phyloP scores from a whole-genome alignment of 1,284 basidiomycete species.

The Moesziomyces globuligerus region DNA sequence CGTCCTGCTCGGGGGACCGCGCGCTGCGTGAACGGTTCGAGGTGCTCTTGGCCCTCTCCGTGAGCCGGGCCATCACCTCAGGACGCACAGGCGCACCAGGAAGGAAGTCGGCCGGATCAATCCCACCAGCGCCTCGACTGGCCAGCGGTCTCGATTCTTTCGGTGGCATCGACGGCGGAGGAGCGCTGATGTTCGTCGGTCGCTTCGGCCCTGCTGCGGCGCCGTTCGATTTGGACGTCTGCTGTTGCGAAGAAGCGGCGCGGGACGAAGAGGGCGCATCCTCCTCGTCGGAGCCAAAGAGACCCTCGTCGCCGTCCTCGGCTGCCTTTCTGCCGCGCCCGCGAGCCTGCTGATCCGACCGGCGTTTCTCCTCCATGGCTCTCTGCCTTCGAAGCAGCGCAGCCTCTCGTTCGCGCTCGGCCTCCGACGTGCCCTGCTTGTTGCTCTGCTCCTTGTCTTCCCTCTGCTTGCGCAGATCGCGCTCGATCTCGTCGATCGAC shows the following conservation, averaged over 20 bases:
- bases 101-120: conserved; percentile 52
- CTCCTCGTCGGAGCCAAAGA: conserved; percentile 36
- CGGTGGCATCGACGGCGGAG: conserved; percentile 6
- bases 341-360: conserved; percentile 23
- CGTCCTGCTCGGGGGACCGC: conserved; percentile 20
- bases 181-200: neutral
- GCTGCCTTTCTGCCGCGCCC: conserved; percentile 9
- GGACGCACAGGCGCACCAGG: conserved; percentile 47
- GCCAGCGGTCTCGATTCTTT: conserved; percentile 14
- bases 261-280: neutral
- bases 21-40: neutral
- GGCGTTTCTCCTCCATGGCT: conserved; percentile 50
- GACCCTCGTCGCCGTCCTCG: conserved; percentile 18
- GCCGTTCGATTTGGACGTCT: conserved; percentile 4
- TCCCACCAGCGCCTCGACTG: conserved; percentile 22
- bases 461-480: conserved; percentile 42
- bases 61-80: conserved; percentile 28
- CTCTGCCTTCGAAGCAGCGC: conserved; percentile 38
- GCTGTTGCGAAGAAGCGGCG: conserved; percentile 1
- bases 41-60: conserved; percentile 18
- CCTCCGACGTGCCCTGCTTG: conserved; percentile 16
- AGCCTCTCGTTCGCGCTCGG: conserved; percentile 35
- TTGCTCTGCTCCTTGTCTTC: conserved; percentile 21
- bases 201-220: neutral
- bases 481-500: conserved; percentile 55